Percentiles rank a stretch among this genome's conserved stretches.
phyloP scores from a whole-genome alignment of 2,329 filamentous ascomycete genomes.

The Aureobasidium musti region DNA sequence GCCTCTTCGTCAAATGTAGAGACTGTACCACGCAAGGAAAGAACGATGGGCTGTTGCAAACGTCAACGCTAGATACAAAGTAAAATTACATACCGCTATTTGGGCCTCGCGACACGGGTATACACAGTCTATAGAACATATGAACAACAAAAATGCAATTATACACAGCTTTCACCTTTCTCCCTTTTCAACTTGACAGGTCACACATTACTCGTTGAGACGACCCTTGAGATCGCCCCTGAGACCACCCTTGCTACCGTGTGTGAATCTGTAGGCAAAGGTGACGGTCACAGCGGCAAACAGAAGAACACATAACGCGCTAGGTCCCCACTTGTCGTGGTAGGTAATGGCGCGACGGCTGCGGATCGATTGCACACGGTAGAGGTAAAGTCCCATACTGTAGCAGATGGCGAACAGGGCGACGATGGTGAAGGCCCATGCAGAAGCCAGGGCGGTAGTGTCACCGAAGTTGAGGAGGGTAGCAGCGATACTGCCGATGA shows the following conservation, averaged over 20 bases:
- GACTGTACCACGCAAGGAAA: background rate
- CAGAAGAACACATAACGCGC: constrained; percentile 69
- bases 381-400: constrained; percentile 79
- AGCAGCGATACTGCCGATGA: constrained; percentile 83
- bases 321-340: constrained; percentile 88
- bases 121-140: constrained; percentile 25
- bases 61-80: background rate
- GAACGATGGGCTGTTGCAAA: background rate
- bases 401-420: constrained; percentile 80
- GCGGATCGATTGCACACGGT: constrained; percentile 82
- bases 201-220: background rate
- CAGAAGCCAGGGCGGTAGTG: constrained; percentile 63
- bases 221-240: constrained; percentile 37
- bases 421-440: constrained; percentile 72
- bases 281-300: constrained; percentile 74
- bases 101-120: constrained; percentile 22
- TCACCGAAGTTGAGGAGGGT: constrained; percentile 80
- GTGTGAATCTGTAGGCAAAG: constrained; percentile 73
- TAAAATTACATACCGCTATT: constrained; percentile 20
- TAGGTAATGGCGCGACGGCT: constrained; percentile 82
- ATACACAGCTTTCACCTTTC: background rate
- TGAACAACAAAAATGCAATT: background rate
- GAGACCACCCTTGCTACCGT: constrained; percentile 53
- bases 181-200: no score
- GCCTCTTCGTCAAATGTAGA: no score